Percentiles rank a stretch among this genome's conserved stretches.
Evolutionary conservation across 495 filamentous ascomycete genomes (phyloP).

Genomic region (Lineolata rhizophorae): DNA sequence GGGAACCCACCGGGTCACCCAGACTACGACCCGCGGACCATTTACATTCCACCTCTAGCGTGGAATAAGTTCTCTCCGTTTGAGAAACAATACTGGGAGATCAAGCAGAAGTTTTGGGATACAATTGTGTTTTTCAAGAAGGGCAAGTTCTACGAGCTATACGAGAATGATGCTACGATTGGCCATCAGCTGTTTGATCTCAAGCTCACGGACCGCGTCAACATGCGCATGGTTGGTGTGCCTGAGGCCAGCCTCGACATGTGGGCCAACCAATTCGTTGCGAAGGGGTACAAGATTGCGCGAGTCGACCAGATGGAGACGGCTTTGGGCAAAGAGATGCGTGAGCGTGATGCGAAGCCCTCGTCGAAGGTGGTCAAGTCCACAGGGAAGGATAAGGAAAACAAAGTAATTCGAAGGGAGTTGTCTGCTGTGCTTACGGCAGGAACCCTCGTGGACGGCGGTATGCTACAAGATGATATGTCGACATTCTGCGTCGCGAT

Average conservation of each 20-base stretch:
- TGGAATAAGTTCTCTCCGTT: constrained; percentile 72
- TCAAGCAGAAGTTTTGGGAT: constrained; percentile 95
- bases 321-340: constrained; percentile 93
- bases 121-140: constrained; percentile 99
- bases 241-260: constrained; percentile 75
- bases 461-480: constrained; percentile 97
- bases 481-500: constrained; percentile 92
- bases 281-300: constrained; percentile 89
- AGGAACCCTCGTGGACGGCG: constrained; percentile 82
- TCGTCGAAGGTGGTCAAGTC: no score
- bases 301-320: constrained; percentile 92
- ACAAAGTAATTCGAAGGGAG: constrained; percentile 86
- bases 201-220: constrained; percentile 93
- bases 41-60: constrained; percentile 65
- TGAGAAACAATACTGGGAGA: constrained; percentile 98
- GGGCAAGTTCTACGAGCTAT: constrained; percentile 97
- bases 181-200: constrained; percentile 94
- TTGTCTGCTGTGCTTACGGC: constrained; percentile 74
- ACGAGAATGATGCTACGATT: constrained; percentile 94
- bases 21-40: constrained; percentile 77
- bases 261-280: constrained; percentile 89
- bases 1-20: constrained; percentile 57
- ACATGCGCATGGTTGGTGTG: constrained; percentile 97
- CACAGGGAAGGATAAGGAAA: constrained; percentile 49
- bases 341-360: constrained; percentile 38